Evolutionary conservation across 805 yeast species (phyloP).

Genomic region (Nakazawaea wickerhamii): DNA sequence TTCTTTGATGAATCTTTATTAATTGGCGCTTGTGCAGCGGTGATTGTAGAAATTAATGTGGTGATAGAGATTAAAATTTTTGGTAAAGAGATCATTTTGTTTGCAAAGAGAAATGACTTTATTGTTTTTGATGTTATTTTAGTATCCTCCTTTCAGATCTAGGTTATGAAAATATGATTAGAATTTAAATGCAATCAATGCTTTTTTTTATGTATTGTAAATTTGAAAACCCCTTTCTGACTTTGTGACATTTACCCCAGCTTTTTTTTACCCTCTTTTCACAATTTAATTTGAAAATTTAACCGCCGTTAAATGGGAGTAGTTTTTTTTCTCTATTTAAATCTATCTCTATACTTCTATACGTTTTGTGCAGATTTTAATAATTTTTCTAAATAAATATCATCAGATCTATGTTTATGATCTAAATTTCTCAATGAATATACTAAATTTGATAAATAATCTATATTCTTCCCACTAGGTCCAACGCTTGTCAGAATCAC

Average conservation of each 20-base stretch:
- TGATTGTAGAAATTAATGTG: slow-evolving; percentile 6
- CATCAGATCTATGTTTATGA: slow-evolving; percentile 25
- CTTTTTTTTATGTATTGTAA: too few relatives aligned
- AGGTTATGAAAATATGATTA: too few relatives aligned
- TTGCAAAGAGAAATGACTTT: too few relatives aligned
- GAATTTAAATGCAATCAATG: too few relatives aligned
- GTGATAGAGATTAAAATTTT: slow-evolving; percentile 1
- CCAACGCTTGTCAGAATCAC: slow-evolving; percentile 57
- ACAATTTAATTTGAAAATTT: too few relatives aligned
- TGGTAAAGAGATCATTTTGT: slow-evolving; percentile 1
- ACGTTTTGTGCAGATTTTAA: background rate
- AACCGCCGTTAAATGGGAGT: too few relatives aligned
- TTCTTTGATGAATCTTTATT: slow-evolving; percentile 43
- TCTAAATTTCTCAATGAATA: slow-evolving; percentile 40
- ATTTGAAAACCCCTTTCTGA: too few relatives aligned
- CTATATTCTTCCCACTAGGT: slow-evolving; percentile 77
- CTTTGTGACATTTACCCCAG: too few relatives aligned
- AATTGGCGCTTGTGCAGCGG: slow-evolving; percentile 45
- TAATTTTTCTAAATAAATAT: slow-evolving; percentile 34
- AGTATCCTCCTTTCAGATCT: too few relatives aligned
- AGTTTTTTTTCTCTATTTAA: background rate
- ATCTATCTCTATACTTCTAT: too few relatives aligned
- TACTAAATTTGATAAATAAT: slow-evolving; percentile 56
- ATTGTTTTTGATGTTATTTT: too few relatives aligned
- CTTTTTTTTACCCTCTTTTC: too few relatives aligned